Evolutionary conservation across 768 basidiomycete genomes (phyloP).

Genomic region (Rossbeevera mucosa): DNA sequence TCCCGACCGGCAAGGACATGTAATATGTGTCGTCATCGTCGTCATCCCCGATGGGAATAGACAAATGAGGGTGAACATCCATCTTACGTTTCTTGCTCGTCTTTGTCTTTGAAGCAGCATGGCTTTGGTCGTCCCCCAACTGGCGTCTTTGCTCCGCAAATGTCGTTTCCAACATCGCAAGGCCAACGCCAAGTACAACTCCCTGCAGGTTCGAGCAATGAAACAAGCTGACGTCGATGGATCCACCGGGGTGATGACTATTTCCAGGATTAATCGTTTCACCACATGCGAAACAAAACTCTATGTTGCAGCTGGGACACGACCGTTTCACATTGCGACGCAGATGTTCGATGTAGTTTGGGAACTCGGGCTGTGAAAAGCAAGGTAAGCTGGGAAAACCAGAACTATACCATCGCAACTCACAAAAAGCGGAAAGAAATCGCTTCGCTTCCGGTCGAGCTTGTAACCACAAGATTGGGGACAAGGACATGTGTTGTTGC

Average conservation of each 20-base stretch:
- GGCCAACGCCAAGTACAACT: constrained; percentile 84
- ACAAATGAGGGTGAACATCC: constrained; percentile 24
- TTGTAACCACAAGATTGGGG: constrained; percentile 69
- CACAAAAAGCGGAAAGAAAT: constrained; percentile 84
- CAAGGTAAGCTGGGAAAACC: constrained; percentile 8
- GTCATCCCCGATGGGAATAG: constrained; percentile 34
- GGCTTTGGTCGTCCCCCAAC: constrained; percentile 22
- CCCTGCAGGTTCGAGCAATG: constrained; percentile 91
- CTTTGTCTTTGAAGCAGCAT: constrained; percentile 25
- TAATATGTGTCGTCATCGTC: constrained; percentile 54
- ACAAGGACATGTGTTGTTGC: constrained; percentile 59
- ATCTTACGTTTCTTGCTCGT: constrained; percentile 41
- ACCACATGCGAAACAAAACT: constrained; percentile 74
- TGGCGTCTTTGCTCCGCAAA: constrained; percentile 55
- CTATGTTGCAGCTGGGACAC: constrained; percentile 58
- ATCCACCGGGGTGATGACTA: constrained; percentile 40
- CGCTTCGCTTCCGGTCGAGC: constrained; percentile 57
- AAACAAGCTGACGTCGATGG: constrained; percentile 60
- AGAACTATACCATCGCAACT: constrained; percentile 28
- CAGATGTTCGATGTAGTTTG: constrained; percentile 63
- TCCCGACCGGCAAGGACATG: constrained; percentile 41
- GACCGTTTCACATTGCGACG: constrained; percentile 50
- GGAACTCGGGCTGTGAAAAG: constrained; percentile 59
- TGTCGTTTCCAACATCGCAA: constrained; percentile 76
- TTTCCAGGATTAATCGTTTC: constrained; percentile 52